Conservation (phyloP, 2,329 filamentous ascomycete species). For the Coniochaeta sp. region DNA sequence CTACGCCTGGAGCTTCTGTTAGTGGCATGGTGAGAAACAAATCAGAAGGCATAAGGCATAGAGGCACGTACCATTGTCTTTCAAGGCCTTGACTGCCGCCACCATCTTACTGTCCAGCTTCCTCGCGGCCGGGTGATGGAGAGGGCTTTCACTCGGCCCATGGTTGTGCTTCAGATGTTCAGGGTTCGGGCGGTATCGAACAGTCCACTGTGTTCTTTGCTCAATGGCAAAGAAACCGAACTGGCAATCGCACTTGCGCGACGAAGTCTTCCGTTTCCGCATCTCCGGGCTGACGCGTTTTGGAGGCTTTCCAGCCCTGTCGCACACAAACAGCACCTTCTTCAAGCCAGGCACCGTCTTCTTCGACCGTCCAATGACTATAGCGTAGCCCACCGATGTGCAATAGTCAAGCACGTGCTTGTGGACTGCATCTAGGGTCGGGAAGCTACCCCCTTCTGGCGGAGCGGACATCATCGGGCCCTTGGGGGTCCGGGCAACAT, state of each 20-base stretch:
- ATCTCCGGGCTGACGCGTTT: slow-evolving; percentile 56
- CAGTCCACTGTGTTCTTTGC: slow-evolving; percentile 60
- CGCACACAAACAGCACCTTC: slow-evolving; percentile 62
- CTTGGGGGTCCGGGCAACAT: slow-evolving; percentile 47
- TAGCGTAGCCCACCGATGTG: slow-evolving; percentile 60
- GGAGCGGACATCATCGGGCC: slow-evolving; percentile 55
- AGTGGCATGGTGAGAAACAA: slow-evolving; percentile 6
- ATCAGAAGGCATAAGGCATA: too few relatives aligned
- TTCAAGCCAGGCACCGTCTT: slow-evolving; percentile 61
- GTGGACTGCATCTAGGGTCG: slow-evolving; percentile 58
- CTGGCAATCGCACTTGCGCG: slow-evolving; percentile 60
- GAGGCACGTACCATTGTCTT: slow-evolving; percentile 50
- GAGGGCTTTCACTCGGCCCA: slow-evolving; percentile 58
- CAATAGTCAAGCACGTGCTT: slow-evolving; percentile 59
- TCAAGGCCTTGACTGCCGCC: slow-evolving; percentile 57
- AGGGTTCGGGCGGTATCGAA: slow-evolving; percentile 55
- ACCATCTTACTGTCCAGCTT: slow-evolving; percentile 63
- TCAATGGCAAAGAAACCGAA: slow-evolving; percentile 67
- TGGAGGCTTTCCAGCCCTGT: slow-evolving; percentile 56
- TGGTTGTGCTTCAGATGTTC: slow-evolving; percentile 57
- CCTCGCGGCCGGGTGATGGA: slow-evolving; percentile 58
- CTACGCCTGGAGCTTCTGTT: slow-evolving; percentile 40
- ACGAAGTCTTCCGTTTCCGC: slow-evolving; percentile 59
- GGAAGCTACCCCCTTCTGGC: slow-evolving; percentile 57
- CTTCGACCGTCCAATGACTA: slow-evolving; percentile 61